Conservation (phyloP, 2,329 filamentous ascomycete genomes). For the Aspergillus brunneoviolaceus region DNA sequence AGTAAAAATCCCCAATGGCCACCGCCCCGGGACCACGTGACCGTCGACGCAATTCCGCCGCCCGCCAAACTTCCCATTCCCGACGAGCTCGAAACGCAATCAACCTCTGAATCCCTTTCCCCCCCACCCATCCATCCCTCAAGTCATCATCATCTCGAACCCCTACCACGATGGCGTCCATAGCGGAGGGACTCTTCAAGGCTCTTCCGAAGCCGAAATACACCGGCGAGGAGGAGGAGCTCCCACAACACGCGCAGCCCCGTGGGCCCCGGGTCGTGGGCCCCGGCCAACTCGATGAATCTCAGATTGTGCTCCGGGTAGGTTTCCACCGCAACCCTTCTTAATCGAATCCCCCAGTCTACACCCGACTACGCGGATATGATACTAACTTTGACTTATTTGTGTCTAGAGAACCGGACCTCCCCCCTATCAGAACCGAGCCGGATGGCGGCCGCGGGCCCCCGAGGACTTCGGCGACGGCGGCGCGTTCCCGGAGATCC, state of each 20-base stretch:
- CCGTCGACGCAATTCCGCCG: conserved; percentile 15
- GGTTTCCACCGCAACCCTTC: conserved; percentile 21
- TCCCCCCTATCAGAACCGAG: conserved; percentile 81
- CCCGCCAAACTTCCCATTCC: conserved; percentile 11
- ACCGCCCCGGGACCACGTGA: neutral
- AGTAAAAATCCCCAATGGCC: neutral
- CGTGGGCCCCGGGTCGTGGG: conserved; percentile 81
- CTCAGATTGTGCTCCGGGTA: conserved; percentile 77
- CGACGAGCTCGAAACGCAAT: conserved; percentile 16
- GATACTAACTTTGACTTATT: neutral
- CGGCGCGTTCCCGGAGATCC: conserved; percentile 91
- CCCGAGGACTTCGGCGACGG: conserved; percentile 95
- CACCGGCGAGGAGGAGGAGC: conserved; percentile 82
- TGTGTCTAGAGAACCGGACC: conserved; percentile 67
- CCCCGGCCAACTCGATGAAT: conserved; percentile 76
- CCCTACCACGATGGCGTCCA: conserved; percentile 58
- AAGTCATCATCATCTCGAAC: conserved; percentile 17
- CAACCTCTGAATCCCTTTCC: neutral
- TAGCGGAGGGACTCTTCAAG: conserved; percentile 70
- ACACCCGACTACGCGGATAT: neutral
- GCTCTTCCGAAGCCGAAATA: conserved; percentile 89
- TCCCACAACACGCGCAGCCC: conserved; percentile 68
- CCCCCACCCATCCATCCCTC: conserved; percentile 12
- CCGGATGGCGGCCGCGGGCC: conserved; percentile 84
- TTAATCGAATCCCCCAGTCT: neutral